phyloP scores from a whole-genome alignment of 106 monocot genomes.

The Vanilla planifolia region DNA sequence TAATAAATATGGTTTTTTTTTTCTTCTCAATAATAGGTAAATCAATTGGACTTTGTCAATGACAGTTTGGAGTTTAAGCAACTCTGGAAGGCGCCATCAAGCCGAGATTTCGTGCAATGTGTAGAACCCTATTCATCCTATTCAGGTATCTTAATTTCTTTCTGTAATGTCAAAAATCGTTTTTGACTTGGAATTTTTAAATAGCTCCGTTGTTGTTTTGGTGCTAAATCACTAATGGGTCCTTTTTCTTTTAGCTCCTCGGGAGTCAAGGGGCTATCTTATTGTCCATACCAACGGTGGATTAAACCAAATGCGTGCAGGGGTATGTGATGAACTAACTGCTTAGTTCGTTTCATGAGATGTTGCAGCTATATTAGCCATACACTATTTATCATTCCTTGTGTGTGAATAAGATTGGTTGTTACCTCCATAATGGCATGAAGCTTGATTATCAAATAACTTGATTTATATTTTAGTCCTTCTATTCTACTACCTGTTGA shows the following conservation, averaged over 20 bases:
- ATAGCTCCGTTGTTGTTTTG: background rate
- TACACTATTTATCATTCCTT: too few relatives aligned
- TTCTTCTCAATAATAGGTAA: constrained; percentile 46
- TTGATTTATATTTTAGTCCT: too few relatives aligned
- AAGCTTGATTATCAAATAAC: too few relatives aligned
- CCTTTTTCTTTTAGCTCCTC: constrained; percentile 43
- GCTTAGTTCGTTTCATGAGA: background rate
- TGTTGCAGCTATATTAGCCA: too few relatives aligned
- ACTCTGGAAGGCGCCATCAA: constrained; percentile 61
- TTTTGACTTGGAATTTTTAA: background rate
- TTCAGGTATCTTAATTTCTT: constrained; percentile 22
- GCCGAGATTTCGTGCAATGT: constrained; percentile 49
- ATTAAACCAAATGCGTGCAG: constrained; percentile 92
- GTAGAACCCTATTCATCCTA: constrained; percentile 36
- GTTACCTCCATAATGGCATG: too few relatives aligned
- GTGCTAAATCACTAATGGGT: background rate
- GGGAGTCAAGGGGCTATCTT: constrained; percentile 63
- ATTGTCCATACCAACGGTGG: constrained; percentile 89
- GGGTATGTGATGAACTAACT: constrained; percentile 39
- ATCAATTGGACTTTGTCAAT: constrained; percentile 39
- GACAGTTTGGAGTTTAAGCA: constrained; percentile 29
- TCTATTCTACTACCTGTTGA: too few relatives aligned
- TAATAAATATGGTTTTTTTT: constrained; percentile 11
- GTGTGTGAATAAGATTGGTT: too few relatives aligned
- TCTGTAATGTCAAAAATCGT: background rate